Conservation (phyloP, 257 asterid species). For the Solanum pimpinellifolium region DNA sequence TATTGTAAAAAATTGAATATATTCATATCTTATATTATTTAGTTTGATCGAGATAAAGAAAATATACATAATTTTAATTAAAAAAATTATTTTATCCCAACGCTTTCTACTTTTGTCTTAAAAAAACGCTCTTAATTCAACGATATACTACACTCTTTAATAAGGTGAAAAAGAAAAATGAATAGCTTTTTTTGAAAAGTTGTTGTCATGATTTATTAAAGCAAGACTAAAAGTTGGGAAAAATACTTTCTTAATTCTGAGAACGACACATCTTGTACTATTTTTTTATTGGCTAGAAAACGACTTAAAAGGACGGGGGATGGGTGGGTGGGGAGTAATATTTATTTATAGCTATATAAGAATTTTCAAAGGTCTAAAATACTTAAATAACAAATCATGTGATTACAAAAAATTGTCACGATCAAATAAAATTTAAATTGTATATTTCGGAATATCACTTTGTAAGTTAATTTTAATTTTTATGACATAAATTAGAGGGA, state of each 20-base stretch:
- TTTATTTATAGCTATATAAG: neutral
- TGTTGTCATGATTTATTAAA: neutral
- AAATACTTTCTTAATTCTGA: neutral
- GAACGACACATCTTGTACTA: neutral
- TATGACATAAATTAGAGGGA: neutral
- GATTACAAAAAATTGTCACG: neutral
- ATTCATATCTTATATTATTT: neutral
- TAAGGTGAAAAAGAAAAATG: neutral
- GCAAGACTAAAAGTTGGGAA: neutral
- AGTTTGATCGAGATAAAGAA: too few relatives aligned
- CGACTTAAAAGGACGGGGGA: neutral
- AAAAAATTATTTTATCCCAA: neutral
- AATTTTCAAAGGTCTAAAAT: neutral
- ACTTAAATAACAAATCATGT: neutral
- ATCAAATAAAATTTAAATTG: neutral
- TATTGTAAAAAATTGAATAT: neutral
- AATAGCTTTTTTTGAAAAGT: neutral
- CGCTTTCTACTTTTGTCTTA: neutral
- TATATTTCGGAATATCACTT: neutral
- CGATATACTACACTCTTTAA: neutral
- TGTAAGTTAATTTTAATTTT: neutral
- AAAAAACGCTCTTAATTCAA: neutral
- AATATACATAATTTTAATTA: neutral
- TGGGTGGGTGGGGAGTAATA: neutral
- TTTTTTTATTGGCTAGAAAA: neutral